Conservation (phyloP, 129 eudicot genomes). For the Flaveria trinervia region DNA sequence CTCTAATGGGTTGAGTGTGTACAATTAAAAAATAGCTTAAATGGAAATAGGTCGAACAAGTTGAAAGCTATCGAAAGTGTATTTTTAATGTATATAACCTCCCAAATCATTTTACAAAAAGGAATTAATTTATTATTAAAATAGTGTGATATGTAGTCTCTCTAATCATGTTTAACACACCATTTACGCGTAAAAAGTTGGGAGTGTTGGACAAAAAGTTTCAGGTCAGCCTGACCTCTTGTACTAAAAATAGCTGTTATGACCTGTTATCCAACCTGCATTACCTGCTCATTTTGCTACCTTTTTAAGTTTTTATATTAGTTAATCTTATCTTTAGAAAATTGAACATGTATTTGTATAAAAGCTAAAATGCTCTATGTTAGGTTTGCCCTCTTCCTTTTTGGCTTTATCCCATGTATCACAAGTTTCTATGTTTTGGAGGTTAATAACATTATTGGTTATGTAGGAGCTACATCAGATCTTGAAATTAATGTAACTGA, state of each 20-base stretch:
- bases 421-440: constrained; percentile 21
- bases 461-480: constrained; percentile 44
- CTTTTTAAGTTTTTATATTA: not conserved
- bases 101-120: not conserved
- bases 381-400: not conserved
- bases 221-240: not conserved
- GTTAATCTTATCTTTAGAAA: not conserved
- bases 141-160: not conserved
- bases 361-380: not conserved
- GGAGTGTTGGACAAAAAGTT: not conserved
- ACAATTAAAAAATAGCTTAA: not conserved
- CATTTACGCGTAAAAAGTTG: not conserved
- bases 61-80: not conserved
- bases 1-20: not conserved
- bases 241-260: not conserved
- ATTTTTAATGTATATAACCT: not conserved
- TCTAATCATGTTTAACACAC: not conserved
- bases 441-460: constrained; percentile 25
- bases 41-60: not conserved
- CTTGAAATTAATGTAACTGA: constrained; percentile 41
- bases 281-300: not conserved
- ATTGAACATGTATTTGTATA: not conserved
- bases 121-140: not conserved
- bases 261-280: not conserved
- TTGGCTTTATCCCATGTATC: not conserved